phyloP scores from a whole-genome alignment of 306 rosid species.

The Myrica gale region DNA sequence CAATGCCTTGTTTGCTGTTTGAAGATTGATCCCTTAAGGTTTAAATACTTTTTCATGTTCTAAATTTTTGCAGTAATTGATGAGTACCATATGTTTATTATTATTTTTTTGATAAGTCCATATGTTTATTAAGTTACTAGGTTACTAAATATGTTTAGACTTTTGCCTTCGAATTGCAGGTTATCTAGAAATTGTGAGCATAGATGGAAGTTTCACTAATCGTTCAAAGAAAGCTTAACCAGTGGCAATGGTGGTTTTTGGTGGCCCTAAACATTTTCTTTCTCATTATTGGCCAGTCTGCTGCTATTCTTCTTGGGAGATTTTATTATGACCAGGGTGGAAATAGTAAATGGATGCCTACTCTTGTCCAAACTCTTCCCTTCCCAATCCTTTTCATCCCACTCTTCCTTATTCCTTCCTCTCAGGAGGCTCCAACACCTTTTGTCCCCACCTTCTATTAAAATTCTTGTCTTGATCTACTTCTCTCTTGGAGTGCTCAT shows the following conservation, averaged over 20 bases:
- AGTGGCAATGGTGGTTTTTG: constrained; percentile 90
- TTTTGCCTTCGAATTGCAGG: constrained; percentile 36
- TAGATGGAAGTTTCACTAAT: constrained; percentile 24
- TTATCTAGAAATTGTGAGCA: constrained; percentile 50
- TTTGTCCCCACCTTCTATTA: constrained; percentile 36
- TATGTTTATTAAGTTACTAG: neutral
- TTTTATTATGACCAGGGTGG: constrained; percentile 89
- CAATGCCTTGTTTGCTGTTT: neutral
- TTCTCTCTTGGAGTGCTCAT: constrained; percentile 57
- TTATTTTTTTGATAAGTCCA: no score
- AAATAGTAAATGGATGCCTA: constrained; percentile 90
- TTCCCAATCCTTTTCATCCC: constrained; percentile 72
- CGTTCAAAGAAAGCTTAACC: constrained; percentile 43
- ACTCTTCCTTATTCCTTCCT: constrained; percentile 44
- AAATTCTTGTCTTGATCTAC: constrained; percentile 41
- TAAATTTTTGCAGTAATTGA: neutral
- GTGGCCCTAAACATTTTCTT: constrained; percentile 58
- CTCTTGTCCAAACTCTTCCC: constrained; percentile 82
- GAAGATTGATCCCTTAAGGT: neutral
- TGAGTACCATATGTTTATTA: neutral
- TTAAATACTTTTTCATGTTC: neutral
- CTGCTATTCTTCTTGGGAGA: constrained; percentile 84
- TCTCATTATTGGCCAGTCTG: constrained; percentile 72
- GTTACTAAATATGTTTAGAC: neutral
- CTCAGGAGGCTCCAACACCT: constrained; percentile 40